These are phyloP conservation scores for Lactifluus volemus DNA, from an alignment of 768 basidiomycete genomes.

Conservation along the genomic window DNA sequence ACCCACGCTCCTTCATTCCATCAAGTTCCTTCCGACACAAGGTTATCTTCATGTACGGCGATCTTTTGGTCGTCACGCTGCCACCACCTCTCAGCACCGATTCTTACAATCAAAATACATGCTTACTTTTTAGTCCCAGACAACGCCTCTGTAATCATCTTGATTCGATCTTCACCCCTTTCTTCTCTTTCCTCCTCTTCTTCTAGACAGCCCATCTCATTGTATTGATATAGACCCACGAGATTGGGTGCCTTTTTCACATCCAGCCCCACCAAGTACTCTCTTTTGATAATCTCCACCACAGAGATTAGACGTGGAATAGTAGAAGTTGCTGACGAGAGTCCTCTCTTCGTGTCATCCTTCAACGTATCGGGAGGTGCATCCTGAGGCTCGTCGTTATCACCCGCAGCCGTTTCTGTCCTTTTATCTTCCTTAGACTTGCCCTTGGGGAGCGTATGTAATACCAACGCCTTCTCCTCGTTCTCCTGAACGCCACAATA, in stretches of 20 bases:
- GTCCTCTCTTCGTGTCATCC: constrained; percentile 18
- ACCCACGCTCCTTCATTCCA: constrained; percentile 26
- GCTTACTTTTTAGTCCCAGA: constrained; percentile 55
- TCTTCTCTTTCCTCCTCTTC: constrained; percentile 28
- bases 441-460: constrained; percentile 49
- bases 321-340: constrained; percentile 31
- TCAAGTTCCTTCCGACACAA: constrained; percentile 41
- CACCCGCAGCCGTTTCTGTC: neutral
- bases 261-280: constrained; percentile 53
- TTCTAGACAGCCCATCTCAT: constrained; percentile 53
- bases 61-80: constrained; percentile 29
- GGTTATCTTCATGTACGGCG: constrained; percentile 65
- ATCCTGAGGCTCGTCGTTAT: neutral
- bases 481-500: constrained; percentile 31
- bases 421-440: neutral
- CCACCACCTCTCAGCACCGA: neutral
- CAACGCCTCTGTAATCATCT: constrained; percentile 33
- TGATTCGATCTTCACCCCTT: constrained; percentile 23
- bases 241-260: constrained; percentile 20
- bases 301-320: constrained; percentile 66
- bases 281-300: constrained; percentile 78
- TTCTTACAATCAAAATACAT: too few relatives aligned
- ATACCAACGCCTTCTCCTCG: constrained; percentile 38
- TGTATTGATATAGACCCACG: constrained; percentile 68
- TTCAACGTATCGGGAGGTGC: neutral